phyloP scores from a whole-genome alignment of 176 grass and related monocot species.

The Areca catechu region DNA sequence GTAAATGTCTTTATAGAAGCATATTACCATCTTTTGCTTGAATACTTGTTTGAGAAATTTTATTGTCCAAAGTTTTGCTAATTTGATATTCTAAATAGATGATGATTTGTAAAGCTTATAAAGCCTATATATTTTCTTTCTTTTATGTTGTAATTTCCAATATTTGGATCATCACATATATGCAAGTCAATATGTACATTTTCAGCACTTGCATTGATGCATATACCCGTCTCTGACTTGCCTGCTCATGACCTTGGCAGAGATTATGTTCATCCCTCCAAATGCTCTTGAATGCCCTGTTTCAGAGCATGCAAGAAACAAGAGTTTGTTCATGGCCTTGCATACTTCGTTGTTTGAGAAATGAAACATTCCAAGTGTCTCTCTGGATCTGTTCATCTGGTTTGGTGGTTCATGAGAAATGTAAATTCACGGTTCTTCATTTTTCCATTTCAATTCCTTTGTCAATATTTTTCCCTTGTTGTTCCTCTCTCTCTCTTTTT shows the following conservation, averaged over 20 bases:
- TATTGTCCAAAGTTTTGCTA: too few species aligned
- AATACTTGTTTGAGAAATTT: too few species aligned
- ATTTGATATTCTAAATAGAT: too few species aligned
- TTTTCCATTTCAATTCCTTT: slow-evolving; percentile 6
- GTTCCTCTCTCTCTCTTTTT: too few species aligned
- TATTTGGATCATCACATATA: too few species aligned
- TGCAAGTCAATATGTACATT: too few species aligned
- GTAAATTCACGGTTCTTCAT: slow-evolving; percentile 20
- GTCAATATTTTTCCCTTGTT: background rate
- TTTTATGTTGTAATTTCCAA: too few species aligned
- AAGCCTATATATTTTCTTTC: too few species aligned
- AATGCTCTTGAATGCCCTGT: slow-evolving; percentile 51
- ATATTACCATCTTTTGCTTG: too few species aligned
- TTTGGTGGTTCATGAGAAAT: slow-evolving; percentile 4
- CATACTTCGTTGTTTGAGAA: slow-evolving; percentile 30
- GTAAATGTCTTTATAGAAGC: too few species aligned
- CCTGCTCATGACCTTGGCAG: slow-evolving; percentile 29
- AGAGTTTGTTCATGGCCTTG: slow-evolving; percentile 87
- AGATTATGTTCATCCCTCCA: slow-evolving; percentile 47
- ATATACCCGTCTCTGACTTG: background rate
- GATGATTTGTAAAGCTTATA: too few species aligned
- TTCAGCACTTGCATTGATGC: too few species aligned
- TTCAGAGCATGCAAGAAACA: slow-evolving; percentile 73
- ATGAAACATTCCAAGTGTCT: background rate
- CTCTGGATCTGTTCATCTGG: background rate